Evolutionary conservation across 805 yeast genomes (phyloP).

Genomic region (Lachancea meyersii): DNA sequence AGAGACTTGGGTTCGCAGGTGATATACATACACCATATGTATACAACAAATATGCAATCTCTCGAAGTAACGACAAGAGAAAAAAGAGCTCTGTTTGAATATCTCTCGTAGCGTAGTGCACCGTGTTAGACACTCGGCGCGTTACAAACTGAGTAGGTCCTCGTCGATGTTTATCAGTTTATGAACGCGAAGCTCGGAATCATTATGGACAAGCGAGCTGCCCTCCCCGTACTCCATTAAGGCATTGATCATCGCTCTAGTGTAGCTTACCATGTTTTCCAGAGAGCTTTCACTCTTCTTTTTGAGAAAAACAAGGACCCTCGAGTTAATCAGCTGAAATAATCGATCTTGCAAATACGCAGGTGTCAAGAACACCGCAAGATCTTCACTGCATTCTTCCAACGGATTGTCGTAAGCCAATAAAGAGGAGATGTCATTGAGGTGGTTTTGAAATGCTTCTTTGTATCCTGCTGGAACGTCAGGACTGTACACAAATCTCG

Average conservation of each 20-base stretch:
- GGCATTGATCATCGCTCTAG: conserved; percentile 34
- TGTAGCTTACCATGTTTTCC: conserved; percentile 40
- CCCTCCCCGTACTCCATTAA: conserved; percentile 29
- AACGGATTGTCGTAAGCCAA: conserved; percentile 50
- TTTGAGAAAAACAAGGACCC: conserved; percentile 39
- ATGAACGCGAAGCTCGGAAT: conserved; percentile 23
- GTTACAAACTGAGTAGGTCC: conserved; percentile 37
- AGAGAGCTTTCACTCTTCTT: conserved; percentile 39
- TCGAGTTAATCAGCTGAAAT: conserved; percentile 31
- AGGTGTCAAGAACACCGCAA: conserved; percentile 20
- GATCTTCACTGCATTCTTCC: conserved; percentile 30
- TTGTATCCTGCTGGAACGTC: conserved; percentile 19
- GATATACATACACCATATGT: too few relatives aligned
- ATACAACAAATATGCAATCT: too few relatives aligned
- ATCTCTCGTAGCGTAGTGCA: too few relatives aligned
- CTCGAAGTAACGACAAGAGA: too few relatives aligned
- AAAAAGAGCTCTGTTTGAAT: too few relatives aligned
- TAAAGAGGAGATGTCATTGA: conserved; percentile 45
- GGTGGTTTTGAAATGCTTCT: conserved; percentile 32
- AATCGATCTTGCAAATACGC: conserved; percentile 29
- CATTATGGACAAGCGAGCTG: conserved; percentile 25
- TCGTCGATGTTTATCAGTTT: conserved; percentile 40
- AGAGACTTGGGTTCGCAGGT: too few relatives aligned
- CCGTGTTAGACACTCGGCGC: neutral
- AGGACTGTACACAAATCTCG: conserved; percentile 19